These are phyloP conservation scores for Collybiopsis confluens DNA, from an alignment of 768 basidiomycete species.

Conservation along the genomic window DNA sequence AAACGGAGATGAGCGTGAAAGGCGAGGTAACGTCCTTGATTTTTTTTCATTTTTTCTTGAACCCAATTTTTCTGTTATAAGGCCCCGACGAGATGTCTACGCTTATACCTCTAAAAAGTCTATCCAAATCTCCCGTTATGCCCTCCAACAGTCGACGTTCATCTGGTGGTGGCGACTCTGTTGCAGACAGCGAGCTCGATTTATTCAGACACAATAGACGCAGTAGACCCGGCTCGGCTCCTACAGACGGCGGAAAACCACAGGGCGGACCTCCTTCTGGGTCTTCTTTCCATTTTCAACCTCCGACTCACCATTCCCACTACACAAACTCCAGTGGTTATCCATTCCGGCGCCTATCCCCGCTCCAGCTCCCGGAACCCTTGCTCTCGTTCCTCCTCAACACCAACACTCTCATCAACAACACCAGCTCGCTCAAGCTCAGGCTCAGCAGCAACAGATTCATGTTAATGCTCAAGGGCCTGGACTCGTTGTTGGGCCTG, in stretches of 20 bases:
- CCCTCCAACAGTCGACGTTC: constrained; percentile 1
- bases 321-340: background rate
- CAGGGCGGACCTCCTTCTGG: background rate
- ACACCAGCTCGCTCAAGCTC: constrained; percentile 6
- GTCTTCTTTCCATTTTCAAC: background rate
- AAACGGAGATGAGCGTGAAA: background rate
- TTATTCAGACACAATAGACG: background rate
- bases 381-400: constrained; percentile 7
- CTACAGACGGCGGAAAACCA: background rate
- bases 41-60: background rate
- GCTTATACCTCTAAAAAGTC: background rate
- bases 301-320: background rate
- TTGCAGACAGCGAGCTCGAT: background rate
- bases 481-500: background rate
- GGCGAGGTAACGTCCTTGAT: no score
- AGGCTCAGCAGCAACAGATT: constrained; percentile 7
- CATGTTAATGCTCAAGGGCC: constrained; percentile 6
- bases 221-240: constrained; percentile 3
- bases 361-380: constrained; percentile 1
- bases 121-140: background rate
- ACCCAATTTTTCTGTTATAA: background rate
- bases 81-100: background rate
- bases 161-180: background rate
- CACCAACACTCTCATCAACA: constrained; percentile 9
- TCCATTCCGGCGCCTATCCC: background rate